phyloP scores from a whole-genome alignment of 164 flowering plant species.

The Umbilicus rupestris region DNA sequence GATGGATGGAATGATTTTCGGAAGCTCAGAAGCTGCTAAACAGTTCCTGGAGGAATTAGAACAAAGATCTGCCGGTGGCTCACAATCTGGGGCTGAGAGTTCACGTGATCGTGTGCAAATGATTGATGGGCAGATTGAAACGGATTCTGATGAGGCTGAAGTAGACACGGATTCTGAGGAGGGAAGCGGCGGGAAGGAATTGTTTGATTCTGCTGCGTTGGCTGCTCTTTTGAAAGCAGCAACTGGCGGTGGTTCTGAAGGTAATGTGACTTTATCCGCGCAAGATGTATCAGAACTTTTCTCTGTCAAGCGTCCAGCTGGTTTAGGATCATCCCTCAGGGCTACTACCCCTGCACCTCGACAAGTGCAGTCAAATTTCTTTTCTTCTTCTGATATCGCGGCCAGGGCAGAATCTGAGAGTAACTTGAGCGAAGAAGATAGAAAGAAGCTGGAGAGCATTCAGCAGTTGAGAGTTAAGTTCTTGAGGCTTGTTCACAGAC shows the following conservation, averaged over 20 bases:
- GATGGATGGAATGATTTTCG: slow-evolving; percentile 36
- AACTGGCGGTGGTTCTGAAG: slow-evolving; percentile 36
- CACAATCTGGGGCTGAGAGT: slow-evolving; percentile 24
- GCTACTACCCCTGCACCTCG: slow-evolving; percentile 69
- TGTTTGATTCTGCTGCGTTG: slow-evolving; percentile 85
- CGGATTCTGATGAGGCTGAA: slow-evolving; percentile 91
- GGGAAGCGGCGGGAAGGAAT: slow-evolving; percentile 54
- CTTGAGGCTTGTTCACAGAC: slow-evolving; percentile 85
- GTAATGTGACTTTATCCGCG: slow-evolving; percentile 46
- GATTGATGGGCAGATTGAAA: slow-evolving; percentile 70
- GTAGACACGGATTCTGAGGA: slow-evolving; percentile 64
- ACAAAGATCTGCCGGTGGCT: slow-evolving; percentile 23
- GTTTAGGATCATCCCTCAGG: slow-evolving; percentile 61
- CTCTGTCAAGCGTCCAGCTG: slow-evolving; percentile 85
- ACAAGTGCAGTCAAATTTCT: slow-evolving; percentile 35
- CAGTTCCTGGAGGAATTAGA: slow-evolving; percentile 64
- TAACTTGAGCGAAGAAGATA: slow-evolving; percentile 62
- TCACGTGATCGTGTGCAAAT: slow-evolving; percentile 33
- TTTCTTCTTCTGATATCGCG: slow-evolving; percentile 26
- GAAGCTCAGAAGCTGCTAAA: slow-evolving; percentile 54
- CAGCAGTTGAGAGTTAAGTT: slow-evolving; percentile 93
- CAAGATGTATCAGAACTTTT: slow-evolving; percentile 72
- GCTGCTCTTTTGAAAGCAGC: slow-evolving; percentile 93
- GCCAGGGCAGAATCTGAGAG: slow-evolving; percentile 34
- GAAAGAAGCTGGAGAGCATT: slow-evolving; percentile 87